phyloP scores from a whole-genome alignment of 306 rosid genomes.

The Rosa chinensis region DNA sequence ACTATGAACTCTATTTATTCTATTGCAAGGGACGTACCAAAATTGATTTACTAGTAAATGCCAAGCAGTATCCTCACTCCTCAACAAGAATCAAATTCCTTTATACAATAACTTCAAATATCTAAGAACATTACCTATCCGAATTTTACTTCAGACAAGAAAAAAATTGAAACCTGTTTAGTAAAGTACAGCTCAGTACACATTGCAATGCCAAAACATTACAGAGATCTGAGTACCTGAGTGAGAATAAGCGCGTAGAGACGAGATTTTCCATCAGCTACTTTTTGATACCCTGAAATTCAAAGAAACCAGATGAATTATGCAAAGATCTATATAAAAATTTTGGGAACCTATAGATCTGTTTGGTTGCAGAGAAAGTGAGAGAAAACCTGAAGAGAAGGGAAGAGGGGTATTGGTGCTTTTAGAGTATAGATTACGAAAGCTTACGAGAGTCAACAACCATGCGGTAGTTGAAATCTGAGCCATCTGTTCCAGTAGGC shows the following conservation, averaged over 20 bases:
- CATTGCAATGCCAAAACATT: neutral
- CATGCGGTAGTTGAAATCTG: slow-evolving; percentile 81
- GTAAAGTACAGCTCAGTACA: neutral
- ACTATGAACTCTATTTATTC: neutral
- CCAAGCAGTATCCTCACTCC: neutral
- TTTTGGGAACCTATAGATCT: neutral
- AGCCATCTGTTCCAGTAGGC: slow-evolving; percentile 91
- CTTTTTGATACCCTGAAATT: slow-evolving; percentile 73
- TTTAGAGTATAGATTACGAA: neutral
- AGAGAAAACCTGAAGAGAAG: slow-evolving; percentile 12
- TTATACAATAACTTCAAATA: neutral
- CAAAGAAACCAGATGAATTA: neutral
- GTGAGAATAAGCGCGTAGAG: slow-evolving; percentile 41
- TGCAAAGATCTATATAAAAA: neutral
- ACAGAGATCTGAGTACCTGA: slow-evolving; percentile 46
- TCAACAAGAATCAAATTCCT: neutral
- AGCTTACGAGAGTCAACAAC: slow-evolving; percentile 87
- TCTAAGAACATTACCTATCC: neutral
- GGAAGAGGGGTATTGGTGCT: neutral
- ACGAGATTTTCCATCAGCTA: slow-evolving; percentile 68
- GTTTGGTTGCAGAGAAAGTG: slow-evolving; percentile 9
- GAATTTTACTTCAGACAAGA: neutral
- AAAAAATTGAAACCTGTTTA: neutral
- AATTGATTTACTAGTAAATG: neutral
- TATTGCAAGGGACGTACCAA: neutral